These are phyloP conservation scores for Botrytis aclada DNA, from an alignment of 2,329 filamentous ascomycete genomes.

Conservation along the genomic window DNA sequence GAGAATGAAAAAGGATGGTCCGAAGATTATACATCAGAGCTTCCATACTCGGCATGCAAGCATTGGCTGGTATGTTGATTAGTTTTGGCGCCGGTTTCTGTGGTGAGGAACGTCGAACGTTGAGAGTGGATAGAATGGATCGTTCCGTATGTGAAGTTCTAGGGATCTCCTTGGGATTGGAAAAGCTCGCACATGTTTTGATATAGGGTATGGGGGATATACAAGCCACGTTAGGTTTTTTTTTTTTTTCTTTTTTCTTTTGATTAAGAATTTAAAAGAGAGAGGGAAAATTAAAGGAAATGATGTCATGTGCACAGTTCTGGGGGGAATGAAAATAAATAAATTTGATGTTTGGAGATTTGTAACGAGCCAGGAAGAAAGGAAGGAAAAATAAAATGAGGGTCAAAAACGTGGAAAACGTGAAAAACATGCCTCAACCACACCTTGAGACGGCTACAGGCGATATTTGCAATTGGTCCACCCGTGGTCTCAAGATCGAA, in stretches of 20 bases:
- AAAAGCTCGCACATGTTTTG: neutral
- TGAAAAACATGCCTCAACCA: neutral
- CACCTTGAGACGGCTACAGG: neutral
- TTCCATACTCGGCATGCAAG: neutral
- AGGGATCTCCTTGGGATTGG: neutral
- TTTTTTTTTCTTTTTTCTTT: too few relatives aligned
- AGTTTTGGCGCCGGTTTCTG: neutral
- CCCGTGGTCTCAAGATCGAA: neutral
- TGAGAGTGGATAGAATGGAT: slow-evolving; percentile 1
- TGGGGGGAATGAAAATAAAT: neutral
- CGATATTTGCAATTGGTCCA: neutral
- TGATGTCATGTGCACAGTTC: slow-evolving; percentile 1
- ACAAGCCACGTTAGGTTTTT: neutral
- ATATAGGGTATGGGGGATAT: slow-evolving; percentile 8
- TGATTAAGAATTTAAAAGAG: too few relatives aligned
- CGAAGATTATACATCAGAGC: neutral
- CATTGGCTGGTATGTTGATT: neutral
- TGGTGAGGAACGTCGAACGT: neutral
- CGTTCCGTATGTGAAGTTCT: neutral
- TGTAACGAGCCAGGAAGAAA: neutral
- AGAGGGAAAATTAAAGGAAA: neutral
- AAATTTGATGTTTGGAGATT: neutral
- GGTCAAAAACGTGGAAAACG: neutral
- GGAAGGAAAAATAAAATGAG: neutral
- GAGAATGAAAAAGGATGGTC: neutral